These are phyloP conservation scores for Pisolithus marmoratus DNA, from an alignment of 768 basidiomycete genomes.

Conservation along the genomic window DNA sequence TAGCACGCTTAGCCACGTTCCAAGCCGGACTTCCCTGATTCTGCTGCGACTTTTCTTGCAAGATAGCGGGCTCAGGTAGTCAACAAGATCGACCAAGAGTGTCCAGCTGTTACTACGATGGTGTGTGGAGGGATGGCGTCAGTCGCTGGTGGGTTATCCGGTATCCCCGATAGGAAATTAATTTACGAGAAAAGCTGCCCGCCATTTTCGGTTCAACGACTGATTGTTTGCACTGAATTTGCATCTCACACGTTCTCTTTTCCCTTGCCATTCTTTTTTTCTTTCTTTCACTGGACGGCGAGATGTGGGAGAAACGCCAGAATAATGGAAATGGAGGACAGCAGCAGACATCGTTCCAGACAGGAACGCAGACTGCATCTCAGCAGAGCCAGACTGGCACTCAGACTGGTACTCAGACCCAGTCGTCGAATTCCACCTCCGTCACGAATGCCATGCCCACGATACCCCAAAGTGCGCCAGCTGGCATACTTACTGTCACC, in stretches of 20 bases:
- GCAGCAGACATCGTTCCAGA: neutral
- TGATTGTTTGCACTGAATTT: neutral
- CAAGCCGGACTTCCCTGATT: too few species aligned
- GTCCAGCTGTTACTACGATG: neutral
- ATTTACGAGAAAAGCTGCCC: neutral
- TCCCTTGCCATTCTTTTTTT: neutral
- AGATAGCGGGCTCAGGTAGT: neutral
- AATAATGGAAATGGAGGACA: constrained; percentile 3
- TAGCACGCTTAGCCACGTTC: too few species aligned
- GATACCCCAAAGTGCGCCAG: constrained; percentile 50
- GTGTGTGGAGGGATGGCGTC: neutral
- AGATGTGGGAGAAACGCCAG: constrained; percentile 7
- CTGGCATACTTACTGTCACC: constrained; percentile 67
- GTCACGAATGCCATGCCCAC: constrained; percentile 9
- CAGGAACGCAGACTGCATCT: neutral
- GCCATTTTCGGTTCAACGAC: neutral
- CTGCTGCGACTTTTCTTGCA: neutral
- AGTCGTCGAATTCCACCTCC: constrained; percentile 4
- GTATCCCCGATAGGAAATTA: constrained; percentile 2
- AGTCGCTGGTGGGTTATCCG: neutral
- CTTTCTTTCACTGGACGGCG: constrained; percentile 1
- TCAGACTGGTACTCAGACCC: constrained; percentile 4
- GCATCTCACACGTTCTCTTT: neutral
- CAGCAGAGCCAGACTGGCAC: constrained; percentile 7
- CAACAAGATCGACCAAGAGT: too few species aligned